Base-by-base conservation (phyloP, 129 eudicot genomes). In the Artemisia argyi region DNA sequence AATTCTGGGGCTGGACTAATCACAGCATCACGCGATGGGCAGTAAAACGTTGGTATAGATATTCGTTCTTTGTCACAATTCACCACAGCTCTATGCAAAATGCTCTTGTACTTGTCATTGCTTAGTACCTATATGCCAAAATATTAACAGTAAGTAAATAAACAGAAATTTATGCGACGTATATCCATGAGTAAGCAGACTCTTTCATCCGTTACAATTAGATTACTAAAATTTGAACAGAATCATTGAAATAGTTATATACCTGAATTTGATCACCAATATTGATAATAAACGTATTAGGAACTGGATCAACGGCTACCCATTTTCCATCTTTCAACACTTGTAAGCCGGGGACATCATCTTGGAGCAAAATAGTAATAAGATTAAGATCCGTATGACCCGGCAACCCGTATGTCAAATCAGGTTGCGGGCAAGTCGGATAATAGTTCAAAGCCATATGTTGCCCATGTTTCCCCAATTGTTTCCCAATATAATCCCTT, bases 361-460 rank as follows among this genome's bases (percentile, higher is more conserved):
- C 26, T 68, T 79, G 82, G 59, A 79, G 83, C 24, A 79, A 76
- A 9, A 79, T 12, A 1, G 83, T 79, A 14, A 79, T 79, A 10
- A 73, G 59, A 14, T 68, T 79, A n/a, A 13, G 46, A 68, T 73
- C 83, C 0, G 75, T 79, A 55, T 79, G 83, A 8, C 79, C 83
- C 0, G 79, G 83, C 15, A 79, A 18, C 5, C 83, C 83, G 24
- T 60, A 79, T 7, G 83, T 79, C 71, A 79, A 61, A 35, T 79
- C 83, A 0, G 83, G 83, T 12, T 73, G 71, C 14, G 83, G 83
- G 61, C 83, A 79, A 3, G 75, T 71, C 2, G 83, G 83, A 28
- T 79, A 79, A 71, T 79, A 79, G 22, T 79, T 79, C 24, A 79
- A 73, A 0, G 87, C 83, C 83, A 83, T 83, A 47, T 83, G 87